Evolutionary conservation across 306 rosid species (phyloP), one percentile per base, ranked within the genome.

Genomic region (Fragaria iinumae): DNA sequence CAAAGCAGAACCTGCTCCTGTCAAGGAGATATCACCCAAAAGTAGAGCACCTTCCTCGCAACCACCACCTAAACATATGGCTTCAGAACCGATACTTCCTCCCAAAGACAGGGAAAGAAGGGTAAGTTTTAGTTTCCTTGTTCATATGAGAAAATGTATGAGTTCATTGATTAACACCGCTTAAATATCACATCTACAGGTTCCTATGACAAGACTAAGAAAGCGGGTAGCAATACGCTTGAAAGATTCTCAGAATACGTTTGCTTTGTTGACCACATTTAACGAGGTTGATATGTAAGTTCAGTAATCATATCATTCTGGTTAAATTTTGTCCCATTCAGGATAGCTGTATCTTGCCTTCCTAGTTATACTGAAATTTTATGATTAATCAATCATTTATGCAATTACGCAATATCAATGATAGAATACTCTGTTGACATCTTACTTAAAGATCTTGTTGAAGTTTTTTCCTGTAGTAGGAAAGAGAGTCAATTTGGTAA

Each of bases 121-220:
- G 67, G 91, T 89, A 75, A 83, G 89, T 78, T 53, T 67, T 32
- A 41, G 71, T 47, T 47, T 52, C 44, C 27, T 75, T 75, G 20
- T 80, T 60, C 41, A 45, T 64, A 17, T 49, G 36, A 50, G 74
- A 60, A 69, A 71, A 53, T 9, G 16, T 13, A 10, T 69, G 41
- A 45, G 57, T 34, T 80, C 4, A 6, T 48, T 23, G 6, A 17
- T 36, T 36, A 39, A 65, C 52, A 52, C 18, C 18, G 16, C 48
- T 14, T 25, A 21, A 52, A 23, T 23, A 27, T 47, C 76, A 66
- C 20, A 14, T 53, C 18, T 39, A 29, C 76, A 89, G 93, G 89
- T 89, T 83, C 91, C 91, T 39, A 89, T 89, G 89, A 87, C 88
- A 77, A 83, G 91, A 80, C 88, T 89, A 43, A 85, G 93, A 85